Evolutionary conservation across 164 flowering plant genomes (phyloP).

Genomic region (Protea cynaroides): DNA sequence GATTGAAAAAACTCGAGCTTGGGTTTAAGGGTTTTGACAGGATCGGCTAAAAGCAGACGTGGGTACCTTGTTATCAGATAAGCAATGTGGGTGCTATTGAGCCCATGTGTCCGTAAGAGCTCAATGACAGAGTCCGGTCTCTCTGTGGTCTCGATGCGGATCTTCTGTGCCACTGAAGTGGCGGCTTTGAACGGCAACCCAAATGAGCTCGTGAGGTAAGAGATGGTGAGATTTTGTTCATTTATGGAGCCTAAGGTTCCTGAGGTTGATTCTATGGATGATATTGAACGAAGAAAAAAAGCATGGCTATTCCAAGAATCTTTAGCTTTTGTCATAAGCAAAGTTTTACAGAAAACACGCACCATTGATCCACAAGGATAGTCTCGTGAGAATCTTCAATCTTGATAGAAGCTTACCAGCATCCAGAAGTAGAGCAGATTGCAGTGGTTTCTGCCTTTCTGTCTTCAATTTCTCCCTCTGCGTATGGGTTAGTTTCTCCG

Average conservation of each 20-base stretch:
- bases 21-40: constrained; percentile 13
- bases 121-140: constrained; percentile 3
- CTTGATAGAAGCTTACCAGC: background rate
- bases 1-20: constrained; percentile 12
- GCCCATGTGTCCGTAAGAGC: constrained; percentile 4
- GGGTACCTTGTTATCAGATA: background rate
- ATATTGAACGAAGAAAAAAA: background rate
- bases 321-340: background rate
- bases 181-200: constrained; percentile 25
- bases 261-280: background rate
- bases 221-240: constrained; percentile 5
- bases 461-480: background rate
- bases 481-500: too few relatives aligned
- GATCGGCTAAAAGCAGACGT: background rate
- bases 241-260: background rate
- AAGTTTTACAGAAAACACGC: background rate
- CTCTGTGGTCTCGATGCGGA: constrained; percentile 10
- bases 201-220: constrained; percentile 20
- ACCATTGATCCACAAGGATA: background rate
- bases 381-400: background rate
- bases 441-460: background rate
- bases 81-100: constrained; percentile 8
- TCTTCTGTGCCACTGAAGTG: background rate
- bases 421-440: background rate
- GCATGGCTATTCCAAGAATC: background rate